Evolutionary conservation across 1,284 basidiomycete genomes (phyloP), one percentile per base, ranked within the genome.

Genomic region (Entoloma clypeatum): DNA sequence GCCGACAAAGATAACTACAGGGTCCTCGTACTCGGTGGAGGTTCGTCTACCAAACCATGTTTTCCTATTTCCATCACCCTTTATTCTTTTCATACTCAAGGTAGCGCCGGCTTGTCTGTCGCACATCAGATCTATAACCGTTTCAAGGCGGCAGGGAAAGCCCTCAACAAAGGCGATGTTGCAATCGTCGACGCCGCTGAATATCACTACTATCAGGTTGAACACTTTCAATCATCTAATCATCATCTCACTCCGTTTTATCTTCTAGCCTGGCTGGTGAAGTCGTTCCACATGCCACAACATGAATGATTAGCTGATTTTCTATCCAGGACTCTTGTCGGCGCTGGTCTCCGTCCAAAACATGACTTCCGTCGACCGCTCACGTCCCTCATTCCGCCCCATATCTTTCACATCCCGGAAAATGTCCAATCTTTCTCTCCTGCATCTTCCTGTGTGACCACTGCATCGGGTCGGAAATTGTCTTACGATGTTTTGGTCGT

Each of bases 401-500:
- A 92, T 54, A 78, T 96, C 47, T 69, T 75, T 7, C 83, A 86
- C 56, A 81, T 94, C 52, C 61, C 78, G 27, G 79, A 90, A 53
- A 77, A 84, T 41, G 91, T 93, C 43, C 65, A 79, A 42, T 60
- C 78, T 0, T 93, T 97, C 61, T 74, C 79, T 43, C 94, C 94
- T 1, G 71, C 74, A 17, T 68, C 73, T 9, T 93, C 90, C 49
- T 77, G 81, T 35, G 67, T 98, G 43, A 82, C 78, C 8, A 84
- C 84, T 9, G 68, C 75, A 5, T 70, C 75, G 26, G 92, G 93
- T 22, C 71, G 77, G 30, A 79, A 74, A 41, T 65, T 98, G 43
- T 72, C 74, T 4, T 98, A 98, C 63, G 94, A 97, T 52, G 75
- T 79, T 33, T 75, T 99, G 18, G 82, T 98, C 27, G 87, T 99